Base-by-base conservation (phyloP, 768 basidiomycete species). In the Podaxis mareebaensis region DNA sequence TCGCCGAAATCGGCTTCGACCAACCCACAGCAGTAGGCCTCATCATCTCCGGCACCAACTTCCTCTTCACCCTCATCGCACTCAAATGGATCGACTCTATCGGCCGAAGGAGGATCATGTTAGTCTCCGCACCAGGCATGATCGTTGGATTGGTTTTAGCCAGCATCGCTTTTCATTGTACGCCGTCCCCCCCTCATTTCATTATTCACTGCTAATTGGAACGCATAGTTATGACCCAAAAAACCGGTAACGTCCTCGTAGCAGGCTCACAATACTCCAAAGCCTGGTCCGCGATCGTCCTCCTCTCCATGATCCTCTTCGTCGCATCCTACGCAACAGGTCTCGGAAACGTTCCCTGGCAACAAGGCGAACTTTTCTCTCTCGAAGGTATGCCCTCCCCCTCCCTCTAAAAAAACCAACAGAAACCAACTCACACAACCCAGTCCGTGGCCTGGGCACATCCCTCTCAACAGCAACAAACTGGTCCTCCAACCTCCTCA, bases 301-400 rank as follows among this genome's bases (percentile, higher is more conserved):
- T 93, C n/a, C 64, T 88, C 5, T 83, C 88, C n/a, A 93, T 94
- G 90, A 85, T 95, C 66, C 70, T 91, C 67, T 94, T 89, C 74
- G 91, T 93, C 22, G 89, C 89, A 0, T 88, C 88, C 10, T 95
- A 94, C 69, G 93, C 91, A 0, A 89, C 84, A 2, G 89, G 91
- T 3, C 75, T 92, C 15, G 91, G 91, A 0, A 91, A 91, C 68
- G 86, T 92, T 2, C 92, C 92, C 0, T 93, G 92, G 92, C 91
- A 92, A 69, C 92, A 93, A 72, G 91, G 91, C 49, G 92, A 93
- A 71, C 80, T 95, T 11, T 94, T 94, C 75, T 79, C 82, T 20
- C 82, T 93, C 42, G 90, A 92, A 79, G 44, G 44, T 46, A 17
- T 0, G 44, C 38, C 54, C 26, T 22, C 36, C 30, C 20, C 24